Evolutionary conservation across 805 yeast species (phyloP), one percentile per base, ranked within the genome.

Genomic region (Vanderwaltozyma tropicalis): DNA sequence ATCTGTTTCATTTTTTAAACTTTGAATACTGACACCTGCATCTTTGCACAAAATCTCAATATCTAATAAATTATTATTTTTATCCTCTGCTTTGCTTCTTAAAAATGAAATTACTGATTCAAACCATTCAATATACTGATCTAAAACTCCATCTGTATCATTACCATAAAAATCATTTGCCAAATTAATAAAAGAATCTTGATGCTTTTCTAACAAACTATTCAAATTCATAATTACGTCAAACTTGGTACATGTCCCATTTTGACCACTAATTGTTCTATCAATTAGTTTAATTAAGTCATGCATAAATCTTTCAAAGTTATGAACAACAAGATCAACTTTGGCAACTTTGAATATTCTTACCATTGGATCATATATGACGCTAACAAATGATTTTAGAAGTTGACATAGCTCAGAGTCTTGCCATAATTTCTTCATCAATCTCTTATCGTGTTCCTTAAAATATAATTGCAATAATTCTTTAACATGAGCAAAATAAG

Each of bases 351-450:
- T 73, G 63, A 83, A 80, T 1, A 84, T 67, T 20, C 68, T 68
- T 38, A 83, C 79, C 55, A 84, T 62, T 1, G 94, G 92, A 44
- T 78, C 80, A 53, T 81, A 83, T 43, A 84, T 77, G 42, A 82
- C 64, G 2, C 83, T 66, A 32, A 92, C 68, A 21, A 86, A 64
- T 34, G 84, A 84, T 46, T 81, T 81, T 40, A 88, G 64, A 31
- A 89, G 67, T 26, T 69, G 69, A n/a, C 87, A 77, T 32, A 94
- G 63, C 46, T 82, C 83, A 0, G 89, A 86, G 48, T 88, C 95
- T 34, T 75, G 77, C 94, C 95, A 85, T 28, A 88, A 54, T 50
- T 80, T 79, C 48, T 77, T 78, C 66, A 88, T 60, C 31, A 80
- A 62, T 39, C 76, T 75, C 55, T 85, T 87, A 53, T 89, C 98